Percentiles rank a stretch among this genome's conserved stretches.
phyloP scores from a whole-genome alignment of 1,284 basidiomycete species.

The Volvariella surrecta region DNA sequence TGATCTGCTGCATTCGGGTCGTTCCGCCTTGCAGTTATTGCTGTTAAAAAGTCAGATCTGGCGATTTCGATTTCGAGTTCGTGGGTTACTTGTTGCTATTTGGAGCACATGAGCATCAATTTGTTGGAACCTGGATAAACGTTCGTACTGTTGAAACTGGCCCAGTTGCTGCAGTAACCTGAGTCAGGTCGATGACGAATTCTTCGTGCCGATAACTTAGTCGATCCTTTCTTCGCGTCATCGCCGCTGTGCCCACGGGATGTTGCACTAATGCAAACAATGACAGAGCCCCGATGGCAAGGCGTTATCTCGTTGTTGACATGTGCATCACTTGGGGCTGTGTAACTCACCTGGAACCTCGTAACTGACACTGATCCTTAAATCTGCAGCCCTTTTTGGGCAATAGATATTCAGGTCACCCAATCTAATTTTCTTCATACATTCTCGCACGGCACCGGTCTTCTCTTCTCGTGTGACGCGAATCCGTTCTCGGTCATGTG shows the following conservation, averaged over 20 bases:
- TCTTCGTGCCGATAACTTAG: constrained; percentile 91
- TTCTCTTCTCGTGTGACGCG: constrained; percentile 83
- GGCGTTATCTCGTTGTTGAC: too few species aligned
- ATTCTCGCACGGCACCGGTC: constrained; percentile 54
- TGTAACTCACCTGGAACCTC: constrained; percentile 62
- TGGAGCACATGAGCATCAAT: constrained; percentile 3
- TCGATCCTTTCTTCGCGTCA: constrained; percentile 79
- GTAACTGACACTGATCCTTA: constrained; percentile 84
- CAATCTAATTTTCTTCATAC: constrained; percentile 74
- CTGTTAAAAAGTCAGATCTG: constrained; percentile 49
- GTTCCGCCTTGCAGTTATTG: constrained; percentile 48
- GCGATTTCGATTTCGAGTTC: constrained; percentile 70
- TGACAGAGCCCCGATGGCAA: too few species aligned
- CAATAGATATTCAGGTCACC: constrained; percentile 85
- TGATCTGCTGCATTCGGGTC: constrained; percentile 47
- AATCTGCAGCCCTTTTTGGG: constrained; percentile 82
- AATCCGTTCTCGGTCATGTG: constrained; percentile 52
- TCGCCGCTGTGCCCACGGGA: constrained; percentile 48
- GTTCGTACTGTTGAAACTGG: constrained; percentile 37
- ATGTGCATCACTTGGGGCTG: too few species aligned
- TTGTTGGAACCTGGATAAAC: constrained; percentile 2
- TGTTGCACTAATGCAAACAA: constrained; percentile 35
- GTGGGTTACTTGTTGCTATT: constrained; percentile 53
- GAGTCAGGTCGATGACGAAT: constrained; percentile 89
- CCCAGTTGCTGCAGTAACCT: constrained; percentile 57